Percentiles rank a stretch among this genome's conserved stretches.
These are phyloP conservation scores for Eutypa lata DNA, from an alignment of 2,329 filamentous ascomycete genomes.

Conservation along the genomic window DNA sequence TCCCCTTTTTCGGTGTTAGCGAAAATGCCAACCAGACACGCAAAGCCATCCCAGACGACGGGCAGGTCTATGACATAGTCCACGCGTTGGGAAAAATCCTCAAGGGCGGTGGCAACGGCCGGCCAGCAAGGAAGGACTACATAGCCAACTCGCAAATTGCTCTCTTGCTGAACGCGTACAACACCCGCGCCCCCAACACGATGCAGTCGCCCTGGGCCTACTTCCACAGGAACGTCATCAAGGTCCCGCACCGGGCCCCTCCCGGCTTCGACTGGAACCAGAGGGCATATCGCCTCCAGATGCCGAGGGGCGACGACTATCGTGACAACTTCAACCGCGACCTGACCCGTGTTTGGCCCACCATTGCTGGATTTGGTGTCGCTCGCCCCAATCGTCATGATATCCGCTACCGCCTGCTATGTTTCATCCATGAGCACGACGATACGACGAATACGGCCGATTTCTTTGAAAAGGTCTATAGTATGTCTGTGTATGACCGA, in stretches of 20 bases:
- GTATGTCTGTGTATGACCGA: not conserved
- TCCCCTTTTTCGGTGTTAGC: not conserved
- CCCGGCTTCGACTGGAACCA: not conserved
- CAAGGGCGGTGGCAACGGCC: not conserved
- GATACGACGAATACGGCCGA: not conserved
- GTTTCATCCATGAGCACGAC: not conserved
- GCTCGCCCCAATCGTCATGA: not conserved
- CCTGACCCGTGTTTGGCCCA: not conserved
- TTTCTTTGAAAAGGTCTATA: not conserved
- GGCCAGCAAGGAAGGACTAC: not conserved
- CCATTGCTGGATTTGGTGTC: not conserved
- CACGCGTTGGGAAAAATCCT: not conserved
- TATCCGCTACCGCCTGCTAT: not conserved
- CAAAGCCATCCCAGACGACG: not conserved
- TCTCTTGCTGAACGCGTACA: not conserved
- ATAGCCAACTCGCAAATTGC: not conserved
- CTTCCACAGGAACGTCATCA: not conserved
- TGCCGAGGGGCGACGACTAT: not conserved
- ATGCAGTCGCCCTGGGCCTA: not conserved
- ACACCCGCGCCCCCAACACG: not conserved
- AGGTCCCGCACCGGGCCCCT: not conserved
- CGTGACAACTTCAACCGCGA: not conserved
- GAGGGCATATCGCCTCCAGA: not conserved
- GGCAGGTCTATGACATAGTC: not conserved
- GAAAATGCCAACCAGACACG: too few relatives aligned